Evolutionary conservation across 345 rosid species (phyloP).

Genomic region (Corchorus olitorius): DNA sequence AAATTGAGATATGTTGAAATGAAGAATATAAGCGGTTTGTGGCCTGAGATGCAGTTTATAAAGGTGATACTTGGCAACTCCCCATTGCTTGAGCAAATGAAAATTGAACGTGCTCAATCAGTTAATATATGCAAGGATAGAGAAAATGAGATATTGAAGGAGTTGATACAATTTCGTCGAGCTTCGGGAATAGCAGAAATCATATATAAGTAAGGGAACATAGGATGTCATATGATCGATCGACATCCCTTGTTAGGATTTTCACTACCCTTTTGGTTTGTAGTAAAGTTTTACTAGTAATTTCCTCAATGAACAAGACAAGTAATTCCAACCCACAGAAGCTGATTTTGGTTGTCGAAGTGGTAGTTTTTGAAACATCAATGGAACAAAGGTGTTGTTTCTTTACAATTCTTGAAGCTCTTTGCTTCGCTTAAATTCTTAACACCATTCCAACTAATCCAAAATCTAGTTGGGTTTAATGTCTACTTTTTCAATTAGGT

Average conservation of each 20-base stretch:
- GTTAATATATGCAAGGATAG: not conserved
- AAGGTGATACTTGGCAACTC: not conserved
- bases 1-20: not conserved
- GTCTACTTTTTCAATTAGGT: too few relatives aligned
- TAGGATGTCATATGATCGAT: not conserved
- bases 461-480: too few relatives aligned
- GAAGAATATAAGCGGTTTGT: not conserved
- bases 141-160: not conserved
- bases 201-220: not conserved
- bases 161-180: not conserved
- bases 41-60: not conserved
- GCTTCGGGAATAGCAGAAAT: not conserved
- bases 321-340: too few relatives aligned
- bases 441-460: too few relatives aligned
- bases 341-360: too few relatives aligned
- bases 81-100: not conserved
- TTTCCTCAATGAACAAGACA: too few relatives aligned
- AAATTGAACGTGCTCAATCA: not conserved
- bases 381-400: too few relatives aligned
- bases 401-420: too few relatives aligned
- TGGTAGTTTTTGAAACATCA: too few relatives aligned
- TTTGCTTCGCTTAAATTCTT: too few relatives aligned
- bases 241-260: not conserved
- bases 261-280: too few relatives aligned
- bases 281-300: too few relatives aligned